A percentile compares a stretch with the other conserved stretches of the same genome.
Evolutionary conservation across 441 rosid genomes (phyloP).

Genomic region (Caryocar brasiliense): DNA sequence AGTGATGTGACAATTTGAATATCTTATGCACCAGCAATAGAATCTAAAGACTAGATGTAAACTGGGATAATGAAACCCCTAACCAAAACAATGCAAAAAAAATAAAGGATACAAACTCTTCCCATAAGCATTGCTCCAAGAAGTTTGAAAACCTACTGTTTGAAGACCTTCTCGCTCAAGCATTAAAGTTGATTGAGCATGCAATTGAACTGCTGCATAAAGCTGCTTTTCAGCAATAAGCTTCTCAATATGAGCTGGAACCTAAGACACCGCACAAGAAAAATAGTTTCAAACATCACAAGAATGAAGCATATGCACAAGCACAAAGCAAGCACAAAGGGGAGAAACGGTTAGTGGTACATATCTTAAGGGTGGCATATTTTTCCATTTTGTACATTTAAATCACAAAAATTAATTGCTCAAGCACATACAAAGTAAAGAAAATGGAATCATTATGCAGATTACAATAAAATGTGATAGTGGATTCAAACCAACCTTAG

Average conservation of each 20-base stretch:
- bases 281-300: slow-evolving; percentile 5
- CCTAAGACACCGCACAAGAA: slow-evolving; percentile 40
- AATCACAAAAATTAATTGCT: too few species aligned
- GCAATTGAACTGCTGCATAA: slow-evolving; percentile 91
- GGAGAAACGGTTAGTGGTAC: too few species aligned
- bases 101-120: not conserved
- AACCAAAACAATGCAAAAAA: not conserved
- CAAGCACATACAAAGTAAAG: not conserved
- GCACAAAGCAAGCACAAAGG: not conserved
- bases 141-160: slow-evolving; percentile 44
- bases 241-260: slow-evolving; percentile 93
- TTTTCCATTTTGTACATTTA: too few species aligned
- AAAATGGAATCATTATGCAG: not conserved
- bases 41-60: not conserved
- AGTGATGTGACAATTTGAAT: too few species aligned
- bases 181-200: slow-evolving; percentile 76
- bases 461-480: not conserved
- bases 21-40: not conserved
- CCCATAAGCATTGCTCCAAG: not conserved
- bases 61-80: not conserved
- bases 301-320: not conserved
- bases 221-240: slow-evolving; percentile 81
- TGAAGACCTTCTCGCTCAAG: slow-evolving; percentile 99
- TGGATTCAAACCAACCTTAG: slow-evolving; percentile 56
- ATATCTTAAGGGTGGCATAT: too few species aligned